Evolutionary conservation across 2,329 filamentous ascomycete genomes (phyloP).

Genomic region (Ceratocystis smalleyi): DNA sequence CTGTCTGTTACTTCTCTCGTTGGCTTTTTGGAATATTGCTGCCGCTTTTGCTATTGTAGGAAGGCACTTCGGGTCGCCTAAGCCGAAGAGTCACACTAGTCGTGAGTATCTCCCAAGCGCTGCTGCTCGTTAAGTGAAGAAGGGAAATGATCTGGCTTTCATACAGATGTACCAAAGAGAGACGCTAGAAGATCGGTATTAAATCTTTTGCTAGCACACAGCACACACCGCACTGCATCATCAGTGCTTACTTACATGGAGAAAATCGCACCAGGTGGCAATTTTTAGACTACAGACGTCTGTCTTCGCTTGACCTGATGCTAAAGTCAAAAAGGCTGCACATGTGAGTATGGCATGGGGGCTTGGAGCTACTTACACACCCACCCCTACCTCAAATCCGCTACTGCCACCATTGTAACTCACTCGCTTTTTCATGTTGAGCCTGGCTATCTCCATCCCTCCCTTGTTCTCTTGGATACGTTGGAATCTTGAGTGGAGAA

Average conservation of each 20-base stretch:
- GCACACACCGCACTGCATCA: not conserved
- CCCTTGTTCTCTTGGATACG: not conserved
- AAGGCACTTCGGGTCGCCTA: not conserved
- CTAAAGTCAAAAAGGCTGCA: not conserved
- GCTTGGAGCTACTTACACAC: not conserved
- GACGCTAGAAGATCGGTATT: conserved; percentile 3
- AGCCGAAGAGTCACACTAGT: not conserved
- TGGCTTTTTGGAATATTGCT: not conserved
- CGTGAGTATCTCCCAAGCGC: not conserved
- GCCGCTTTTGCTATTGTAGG: not conserved
- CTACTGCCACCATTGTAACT: not conserved
- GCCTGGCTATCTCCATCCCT: not conserved
- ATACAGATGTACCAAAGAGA: not conserved
- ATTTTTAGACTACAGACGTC: not conserved
- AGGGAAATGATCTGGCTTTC: not conserved
- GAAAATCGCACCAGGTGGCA: not conserved
- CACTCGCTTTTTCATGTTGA: not conserved
- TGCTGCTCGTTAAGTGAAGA: not conserved
- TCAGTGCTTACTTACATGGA: not conserved
- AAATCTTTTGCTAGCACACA: not conserved
- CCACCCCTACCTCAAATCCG: not conserved
- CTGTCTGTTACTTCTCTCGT: not conserved
- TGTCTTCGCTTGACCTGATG: not conserved
- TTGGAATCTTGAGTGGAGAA: not conserved
- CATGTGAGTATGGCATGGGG: not conserved